These are phyloP conservation scores for Lachnellula cervina DNA, from an alignment of 2,329 filamentous ascomycete genomes.

Conservation along the genomic window DNA sequence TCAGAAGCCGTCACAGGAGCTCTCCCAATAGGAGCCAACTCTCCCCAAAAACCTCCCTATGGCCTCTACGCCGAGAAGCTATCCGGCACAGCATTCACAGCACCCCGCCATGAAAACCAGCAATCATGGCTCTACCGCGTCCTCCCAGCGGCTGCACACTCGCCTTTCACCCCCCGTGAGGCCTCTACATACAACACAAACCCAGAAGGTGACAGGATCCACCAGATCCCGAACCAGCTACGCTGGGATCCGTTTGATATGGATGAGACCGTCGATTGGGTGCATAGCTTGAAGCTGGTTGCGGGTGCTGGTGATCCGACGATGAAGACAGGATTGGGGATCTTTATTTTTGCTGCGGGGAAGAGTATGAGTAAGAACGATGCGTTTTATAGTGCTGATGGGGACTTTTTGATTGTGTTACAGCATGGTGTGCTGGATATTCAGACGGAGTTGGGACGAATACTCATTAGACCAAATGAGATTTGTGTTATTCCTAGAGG, in stretches of 20 bases:
- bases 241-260: slow-evolving; percentile 71
- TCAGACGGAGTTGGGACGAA: slow-evolving; percentile 68
- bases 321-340: slow-evolving; percentile 72
- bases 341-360: slow-evolving; percentile 75
- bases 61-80: slow-evolving; percentile 66
- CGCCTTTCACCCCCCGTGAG: slow-evolving; percentile 42
- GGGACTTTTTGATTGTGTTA: slow-evolving; percentile 70
- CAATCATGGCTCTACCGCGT: slow-evolving; percentile 56
- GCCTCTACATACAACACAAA: slow-evolving; percentile 41
- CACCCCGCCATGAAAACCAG: slow-evolving; percentile 50
- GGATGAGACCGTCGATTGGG: slow-evolving; percentile 63
- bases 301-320: slow-evolving; percentile 76
- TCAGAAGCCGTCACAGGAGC: slow-evolving; percentile 62
- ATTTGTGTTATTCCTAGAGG: slow-evolving; percentile 73
- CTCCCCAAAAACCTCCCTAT: slow-evolving; percentile 62
- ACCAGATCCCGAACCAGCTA: slow-evolving; percentile 75
- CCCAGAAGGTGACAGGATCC: slow-evolving; percentile 38
- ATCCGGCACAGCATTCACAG: slow-evolving; percentile 54
- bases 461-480: slow-evolving; percentile 73
- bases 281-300: slow-evolving; percentile 59
- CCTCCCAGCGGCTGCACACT: slow-evolving; percentile 49
- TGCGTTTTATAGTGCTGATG: slow-evolving; percentile 81
- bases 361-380: slow-evolving; percentile 69
- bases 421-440: slow-evolving; percentile 72
- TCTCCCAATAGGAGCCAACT: slow-evolving; percentile 61